Evolutionary conservation across 2,329 filamentous ascomycete species (phyloP), one percentile per base, ranked within the genome.

Genomic region (Sarocladium kiliense): DNA sequence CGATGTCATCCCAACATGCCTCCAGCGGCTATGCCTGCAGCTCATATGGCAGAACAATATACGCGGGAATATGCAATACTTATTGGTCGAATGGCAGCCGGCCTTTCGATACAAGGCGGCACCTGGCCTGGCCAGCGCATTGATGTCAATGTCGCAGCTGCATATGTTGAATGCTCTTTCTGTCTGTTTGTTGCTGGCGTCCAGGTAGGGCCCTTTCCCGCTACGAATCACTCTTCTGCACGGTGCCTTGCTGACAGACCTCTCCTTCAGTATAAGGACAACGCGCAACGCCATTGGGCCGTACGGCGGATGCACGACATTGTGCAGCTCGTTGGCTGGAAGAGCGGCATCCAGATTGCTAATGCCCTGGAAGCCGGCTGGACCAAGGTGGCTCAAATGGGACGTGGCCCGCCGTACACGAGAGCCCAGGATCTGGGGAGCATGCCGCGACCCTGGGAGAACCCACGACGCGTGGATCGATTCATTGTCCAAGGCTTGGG

Each of bases 1-100:
- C 82, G 94, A 32, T 79, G 86, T 1, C 92, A 97, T 62, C 94
- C 94, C 0, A 82, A 82, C 23, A 97, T 97, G 91, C 93, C 92
- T 1, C 91, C 93, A 0, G 86, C 92, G 9, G 88, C 91, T 34
- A 91, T 96, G 83, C 82, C 91, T 63, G 91, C 94, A 2, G 91
- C 91, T 0, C 88, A 87, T 7, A 79, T 95, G 59, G 85, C 88
- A 10, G 90, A 91, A 1, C 75, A 75, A 14, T 81, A 88, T 51
- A 97, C 93, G 1, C 82, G 79, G 2, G 74, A 74, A 0, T 88
- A 84, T 68, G 89, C 91, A 1, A 85, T 85, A 58, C 79, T 86
- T 59, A 84, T 97, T 57, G 92, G 91, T 7, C 84, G 87, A 21
- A 93, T 97, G 55, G 82, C 85, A 2, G 89, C 88, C 0, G 92